These are phyloP conservation scores for Phalaenopsis hybrid DNA, from an alignment of 116 monocot species.

Conservation along the genomic window DNA sequence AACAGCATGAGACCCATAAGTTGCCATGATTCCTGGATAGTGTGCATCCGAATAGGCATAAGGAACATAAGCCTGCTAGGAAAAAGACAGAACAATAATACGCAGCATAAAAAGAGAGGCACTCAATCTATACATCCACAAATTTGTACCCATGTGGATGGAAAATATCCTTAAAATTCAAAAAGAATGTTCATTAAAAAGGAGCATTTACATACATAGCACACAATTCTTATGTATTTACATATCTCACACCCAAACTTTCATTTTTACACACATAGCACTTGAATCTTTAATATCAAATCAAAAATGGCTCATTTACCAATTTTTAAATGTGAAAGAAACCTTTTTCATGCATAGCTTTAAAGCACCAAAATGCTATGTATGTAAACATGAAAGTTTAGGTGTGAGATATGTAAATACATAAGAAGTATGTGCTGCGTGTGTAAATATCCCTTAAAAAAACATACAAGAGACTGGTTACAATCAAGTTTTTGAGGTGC, in stretches of 20 bases:
- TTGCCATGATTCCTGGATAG: constrained; percentile 33
- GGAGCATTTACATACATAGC: too few relatives aligned
- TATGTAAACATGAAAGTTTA: too few relatives aligned
- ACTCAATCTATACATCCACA: neutral
- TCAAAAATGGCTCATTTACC: too few relatives aligned
- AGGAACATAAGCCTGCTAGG: constrained; percentile 35
- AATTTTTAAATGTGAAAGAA: too few relatives aligned
- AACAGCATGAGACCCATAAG: constrained; percentile 44
- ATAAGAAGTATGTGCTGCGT: too few relatives aligned
- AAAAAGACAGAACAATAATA: constrained; percentile 2
- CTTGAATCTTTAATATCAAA: too few relatives aligned
- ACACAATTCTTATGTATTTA: too few relatives aligned
- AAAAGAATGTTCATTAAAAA: neutral
- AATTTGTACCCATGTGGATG: neutral
- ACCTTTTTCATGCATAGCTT: neutral
- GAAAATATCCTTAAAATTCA: neutral
- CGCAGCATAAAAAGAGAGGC: neutral
- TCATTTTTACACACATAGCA: too few relatives aligned
- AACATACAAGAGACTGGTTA: constrained; percentile 46
- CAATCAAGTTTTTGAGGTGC: constrained; percentile 36
- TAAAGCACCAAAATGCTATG: too few relatives aligned
- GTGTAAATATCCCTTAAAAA: neutral
- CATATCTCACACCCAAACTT: too few relatives aligned
- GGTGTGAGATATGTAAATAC: too few relatives aligned
- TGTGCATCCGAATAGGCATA: constrained; percentile 48